Conservation (phyloP, 345 rosid genomes). For the Camelina hispida region DNA sequence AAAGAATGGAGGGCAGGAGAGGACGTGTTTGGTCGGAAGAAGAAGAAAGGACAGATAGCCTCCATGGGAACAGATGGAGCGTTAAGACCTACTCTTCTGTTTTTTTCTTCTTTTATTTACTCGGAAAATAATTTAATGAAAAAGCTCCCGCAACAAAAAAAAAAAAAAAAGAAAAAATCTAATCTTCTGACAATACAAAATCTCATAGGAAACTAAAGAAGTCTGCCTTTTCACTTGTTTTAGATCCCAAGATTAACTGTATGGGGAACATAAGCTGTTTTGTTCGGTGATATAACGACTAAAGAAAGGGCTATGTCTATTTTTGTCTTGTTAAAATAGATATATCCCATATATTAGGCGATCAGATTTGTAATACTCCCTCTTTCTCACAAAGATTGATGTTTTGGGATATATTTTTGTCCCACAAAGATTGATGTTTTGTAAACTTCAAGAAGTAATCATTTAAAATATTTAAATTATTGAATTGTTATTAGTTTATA, state of each 20-base stretch:
- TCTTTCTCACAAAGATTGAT: too few relatives aligned
- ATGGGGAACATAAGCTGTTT: conserved; percentile 30
- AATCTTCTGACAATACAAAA: conserved; percentile 37
- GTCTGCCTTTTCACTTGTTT: conserved; percentile 27
- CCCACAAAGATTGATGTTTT: too few relatives aligned
- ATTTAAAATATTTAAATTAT: too few relatives aligned
- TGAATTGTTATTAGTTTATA: too few relatives aligned
- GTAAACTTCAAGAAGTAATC: too few relatives aligned
- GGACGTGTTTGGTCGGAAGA: conserved; percentile 47
- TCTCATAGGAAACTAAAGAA: conserved; percentile 42
- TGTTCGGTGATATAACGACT: neutral
- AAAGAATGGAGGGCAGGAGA: conserved; percentile 18
- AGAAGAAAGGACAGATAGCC: conserved; percentile 46
- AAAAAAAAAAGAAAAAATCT: neutral
- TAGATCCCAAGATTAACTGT: conserved; percentile 39
- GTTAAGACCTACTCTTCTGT: conserved; percentile 27
- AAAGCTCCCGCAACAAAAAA: neutral
- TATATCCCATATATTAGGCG: too few relatives aligned
- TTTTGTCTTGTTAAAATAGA: neutral
- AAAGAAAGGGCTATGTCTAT: neutral
- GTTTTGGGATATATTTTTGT: too few relatives aligned
- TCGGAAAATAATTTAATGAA: neutral
- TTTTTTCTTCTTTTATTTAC: neutral
- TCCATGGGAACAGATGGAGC: conserved; percentile 37
- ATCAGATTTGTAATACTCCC: neutral